A percentile compares a stretch with the other conserved stretches of the same genome.
These are phyloP conservation scores for Metschnikowia gelsemii DNA, from an alignment of 805 yeast species.

Conservation along the genomic window DNA sequence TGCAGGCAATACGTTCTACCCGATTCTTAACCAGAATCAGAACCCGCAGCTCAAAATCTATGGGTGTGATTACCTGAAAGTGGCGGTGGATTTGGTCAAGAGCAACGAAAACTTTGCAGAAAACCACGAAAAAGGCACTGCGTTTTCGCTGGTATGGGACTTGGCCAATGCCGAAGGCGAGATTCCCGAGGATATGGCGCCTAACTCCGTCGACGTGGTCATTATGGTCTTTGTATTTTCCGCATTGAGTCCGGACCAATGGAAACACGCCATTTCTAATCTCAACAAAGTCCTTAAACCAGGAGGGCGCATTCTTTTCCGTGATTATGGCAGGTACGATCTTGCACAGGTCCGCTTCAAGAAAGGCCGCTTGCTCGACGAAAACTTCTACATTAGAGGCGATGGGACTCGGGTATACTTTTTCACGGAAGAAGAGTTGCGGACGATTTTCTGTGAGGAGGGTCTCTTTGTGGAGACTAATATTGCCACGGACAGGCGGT, in stretches of 20 bases:
- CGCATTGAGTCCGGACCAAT: constrained; percentile 88
- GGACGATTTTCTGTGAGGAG: constrained; percentile 56
- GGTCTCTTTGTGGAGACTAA: constrained; percentile 63
- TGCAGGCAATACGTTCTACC: constrained; percentile 95
- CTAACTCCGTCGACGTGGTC: constrained; percentile 81
- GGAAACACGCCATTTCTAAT: constrained; percentile 78
- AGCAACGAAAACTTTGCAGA: constrained; percentile 58
- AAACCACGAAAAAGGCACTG: constrained; percentile 45
- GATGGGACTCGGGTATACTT: constrained; percentile 98
- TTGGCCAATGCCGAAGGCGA: constrained; percentile 69
- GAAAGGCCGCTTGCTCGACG: constrained; percentile 80
- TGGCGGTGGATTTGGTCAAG: constrained; percentile 85
- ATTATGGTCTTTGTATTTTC: constrained; percentile 95
- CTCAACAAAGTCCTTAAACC: constrained; percentile 76
- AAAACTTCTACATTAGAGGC: constrained; percentile 93
- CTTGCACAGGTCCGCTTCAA: constrained; percentile 93
- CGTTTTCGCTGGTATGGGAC: constrained; percentile 94
- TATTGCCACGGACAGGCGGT: constrained; percentile 86
- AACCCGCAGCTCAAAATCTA: constrained; percentile 71
- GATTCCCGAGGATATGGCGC: constrained; percentile 83
- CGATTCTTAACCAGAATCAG: constrained; percentile 77
- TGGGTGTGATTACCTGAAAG: constrained; percentile 88
- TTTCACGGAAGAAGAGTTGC: constrained; percentile 90
- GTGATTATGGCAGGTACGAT: constrained; percentile 96
- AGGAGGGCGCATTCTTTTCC: constrained; percentile 83